phyloP scores from a whole-genome alignment of 306 rosid species.

The Acacia confusa region DNA sequence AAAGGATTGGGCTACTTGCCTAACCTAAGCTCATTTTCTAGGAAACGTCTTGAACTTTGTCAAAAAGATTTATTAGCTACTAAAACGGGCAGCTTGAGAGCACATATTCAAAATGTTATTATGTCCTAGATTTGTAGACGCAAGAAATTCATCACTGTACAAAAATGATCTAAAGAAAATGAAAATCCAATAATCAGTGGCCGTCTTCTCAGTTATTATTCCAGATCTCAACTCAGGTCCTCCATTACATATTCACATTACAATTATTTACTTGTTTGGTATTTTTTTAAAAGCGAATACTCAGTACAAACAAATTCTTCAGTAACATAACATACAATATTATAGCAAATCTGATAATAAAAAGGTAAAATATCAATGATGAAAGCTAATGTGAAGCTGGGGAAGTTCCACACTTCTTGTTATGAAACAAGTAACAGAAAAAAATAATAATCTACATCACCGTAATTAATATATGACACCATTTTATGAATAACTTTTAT shows the following conservation, averaged over 20 bases:
- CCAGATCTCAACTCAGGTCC: conserved; percentile 2
- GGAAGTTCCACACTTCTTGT: not conserved
- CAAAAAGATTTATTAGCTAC: too few relatives aligned
- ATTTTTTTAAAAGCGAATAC: not conserved
- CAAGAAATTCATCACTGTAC: not conserved
- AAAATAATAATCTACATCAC: not conserved
- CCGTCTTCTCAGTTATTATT: conserved; percentile 17
- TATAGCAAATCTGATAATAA: not conserved
- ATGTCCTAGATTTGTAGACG: conserved; percentile 27
- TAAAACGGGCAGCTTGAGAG: too few relatives aligned
- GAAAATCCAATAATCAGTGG: conserved; percentile 15
- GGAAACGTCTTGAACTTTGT: too few relatives aligned
- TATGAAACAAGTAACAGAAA: not conserved
- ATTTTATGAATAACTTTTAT: not conserved
- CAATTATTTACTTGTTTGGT: conserved; percentile 2
- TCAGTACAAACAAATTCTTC: conserved; percentile 19
- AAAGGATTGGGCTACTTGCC: not conserved
- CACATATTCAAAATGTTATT: conserved; percentile 12
- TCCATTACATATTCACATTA: conserved; percentile 7
- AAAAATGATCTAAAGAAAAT: conserved; percentile 9
- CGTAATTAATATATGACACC: not conserved
- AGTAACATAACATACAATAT: not conserved
- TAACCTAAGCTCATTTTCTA: too few relatives aligned
- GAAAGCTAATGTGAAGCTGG: conserved; percentile 8
- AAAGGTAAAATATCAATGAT: conserved; percentile 1